Evolutionary conservation across 176 grass and related monocot species (phyloP).

Genomic region (Rhynchospora breviuscula): DNA sequence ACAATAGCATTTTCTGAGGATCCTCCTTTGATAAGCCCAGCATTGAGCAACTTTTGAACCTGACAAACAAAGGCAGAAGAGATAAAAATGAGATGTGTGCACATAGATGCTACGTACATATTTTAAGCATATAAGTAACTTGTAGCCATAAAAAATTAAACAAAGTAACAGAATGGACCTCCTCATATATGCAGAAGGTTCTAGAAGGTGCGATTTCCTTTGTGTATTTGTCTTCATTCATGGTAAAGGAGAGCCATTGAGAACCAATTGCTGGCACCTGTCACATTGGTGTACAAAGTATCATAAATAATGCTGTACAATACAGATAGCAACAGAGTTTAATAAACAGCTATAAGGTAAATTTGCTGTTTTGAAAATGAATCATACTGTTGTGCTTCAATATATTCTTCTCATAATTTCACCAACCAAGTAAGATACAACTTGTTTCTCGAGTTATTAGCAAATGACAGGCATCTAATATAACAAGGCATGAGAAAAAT

Average conservation of each 20-base stretch:
- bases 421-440: not conserved
- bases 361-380: not conserved
- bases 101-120: not conserved
- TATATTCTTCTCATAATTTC: not conserved
- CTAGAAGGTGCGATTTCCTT: slow-evolving; percentile 66
- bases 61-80: slow-evolving; percentile 27
- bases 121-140: not conserved
- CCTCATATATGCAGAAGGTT: slow-evolving; percentile 96
- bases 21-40: slow-evolving; percentile 91
- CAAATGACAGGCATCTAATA: not conserved
- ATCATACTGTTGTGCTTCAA: not conserved
- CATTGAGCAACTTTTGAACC: slow-evolving; percentile 53
- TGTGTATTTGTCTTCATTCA: slow-evolving; percentile 56
- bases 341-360: not conserved
- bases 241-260: slow-evolving; percentile 65
- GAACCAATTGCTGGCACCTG: slow-evolving; percentile 62
- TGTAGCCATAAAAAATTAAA: slow-evolving; percentile 14
- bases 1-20: slow-evolving; percentile 84
- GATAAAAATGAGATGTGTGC: not conserved
- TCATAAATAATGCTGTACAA: not conserved
- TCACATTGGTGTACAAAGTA: not conserved
- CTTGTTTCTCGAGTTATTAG: not conserved
- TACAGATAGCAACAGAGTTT: not conserved
- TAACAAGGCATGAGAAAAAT: not conserved
- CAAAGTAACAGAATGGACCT: slow-evolving; percentile 35